These are phyloP conservation scores for Dactylonectria estremocensis DNA, from an alignment of 2,329 filamentous ascomycete genomes.

Conservation along the genomic window DNA sequence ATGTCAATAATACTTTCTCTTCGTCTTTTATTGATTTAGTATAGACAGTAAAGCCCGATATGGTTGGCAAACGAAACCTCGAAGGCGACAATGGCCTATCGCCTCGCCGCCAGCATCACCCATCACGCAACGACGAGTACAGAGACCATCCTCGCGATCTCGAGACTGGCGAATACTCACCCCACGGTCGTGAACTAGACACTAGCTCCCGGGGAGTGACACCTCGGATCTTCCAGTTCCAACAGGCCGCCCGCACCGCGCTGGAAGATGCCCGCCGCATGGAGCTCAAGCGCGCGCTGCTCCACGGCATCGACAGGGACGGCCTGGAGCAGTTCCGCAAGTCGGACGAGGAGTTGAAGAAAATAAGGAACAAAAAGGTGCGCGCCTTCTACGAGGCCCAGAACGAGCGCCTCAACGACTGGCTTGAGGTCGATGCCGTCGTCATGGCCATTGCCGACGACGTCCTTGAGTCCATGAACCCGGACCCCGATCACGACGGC, in stretches of 20 bases:
- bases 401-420: conserved; percentile 52
- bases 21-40: neutral
- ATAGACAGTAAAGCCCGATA: neutral
- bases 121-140: neutral
- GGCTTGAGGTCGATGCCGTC: conserved; percentile 54
- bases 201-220: conserved; percentile 19
- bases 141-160: conserved; percentile 43
- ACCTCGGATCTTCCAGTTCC: conserved; percentile 57
- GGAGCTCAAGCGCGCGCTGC: conserved; percentile 50
- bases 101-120: neutral
- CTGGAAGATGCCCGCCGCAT: conserved; percentile 50
- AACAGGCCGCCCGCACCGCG: conserved; percentile 49
- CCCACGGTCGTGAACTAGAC: conserved; percentile 8
- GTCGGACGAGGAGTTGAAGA: conserved; percentile 46
- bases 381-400: conserved; percentile 50
- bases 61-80: conserved; percentile 45
- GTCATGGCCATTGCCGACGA: conserved; percentile 54
- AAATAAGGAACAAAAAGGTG: conserved; percentile 49
- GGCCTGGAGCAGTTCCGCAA: conserved; percentile 51
- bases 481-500: conserved; percentile 53
- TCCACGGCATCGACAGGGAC: conserved; percentile 49
- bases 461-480: conserved; percentile 54
- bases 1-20: neutral
- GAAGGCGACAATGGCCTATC: conserved; percentile 5
- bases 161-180: conserved; percentile 31